A percentile compares a stretch with the other conserved stretches of the same genome.
Conservation (phyloP, 352 stramenopile genomes). For the Plasmopara muralis region DNA sequence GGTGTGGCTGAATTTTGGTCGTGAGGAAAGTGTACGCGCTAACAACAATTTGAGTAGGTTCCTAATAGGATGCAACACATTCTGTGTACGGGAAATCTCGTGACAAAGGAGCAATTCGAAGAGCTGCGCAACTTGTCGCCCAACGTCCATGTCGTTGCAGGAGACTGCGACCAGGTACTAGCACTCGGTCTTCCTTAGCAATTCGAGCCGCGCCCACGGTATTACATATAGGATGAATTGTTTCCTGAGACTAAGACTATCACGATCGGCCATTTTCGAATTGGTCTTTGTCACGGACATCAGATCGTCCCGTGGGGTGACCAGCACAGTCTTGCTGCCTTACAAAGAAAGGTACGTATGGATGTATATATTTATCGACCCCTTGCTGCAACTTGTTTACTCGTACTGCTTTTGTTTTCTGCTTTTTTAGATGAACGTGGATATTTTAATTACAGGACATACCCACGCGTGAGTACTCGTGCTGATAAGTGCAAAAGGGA, state of each 20-base stretch:
- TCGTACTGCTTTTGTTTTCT: not conserved
- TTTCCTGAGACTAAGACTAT: constrained; percentile 95
- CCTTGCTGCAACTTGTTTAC: not conserved
- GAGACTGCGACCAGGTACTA: constrained; percentile 90
- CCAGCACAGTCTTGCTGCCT: constrained; percentile 73
- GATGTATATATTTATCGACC: too few relatives aligned
- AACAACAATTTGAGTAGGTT: constrained; percentile 41
- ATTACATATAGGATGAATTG: constrained; percentile 33
- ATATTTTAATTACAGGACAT: constrained; percentile 96
- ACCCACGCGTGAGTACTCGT: constrained; percentile 81
- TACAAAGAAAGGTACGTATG: constrained; percentile 74
- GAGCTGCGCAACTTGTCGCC: constrained; percentile 92
- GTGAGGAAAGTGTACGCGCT: not conserved
- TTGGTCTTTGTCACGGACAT: constrained; percentile 97
- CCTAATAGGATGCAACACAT: constrained; percentile 99
- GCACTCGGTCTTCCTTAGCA: not conserved
- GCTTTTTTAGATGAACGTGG: constrained; percentile 88
- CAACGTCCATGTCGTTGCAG: constrained; percentile 94
- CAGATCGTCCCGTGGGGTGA: constrained; percentile 92
- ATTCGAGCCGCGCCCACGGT: not conserved
- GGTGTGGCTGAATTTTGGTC: constrained; percentile 20
- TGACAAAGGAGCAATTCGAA: constrained; percentile 92
- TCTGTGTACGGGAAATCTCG: constrained; percentile 97
- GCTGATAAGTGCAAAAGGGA: not conserved
- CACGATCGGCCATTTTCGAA: constrained; percentile 94